Conservation (phyloP, 805 yeast species). For the Myxozyma monticola region DNA sequence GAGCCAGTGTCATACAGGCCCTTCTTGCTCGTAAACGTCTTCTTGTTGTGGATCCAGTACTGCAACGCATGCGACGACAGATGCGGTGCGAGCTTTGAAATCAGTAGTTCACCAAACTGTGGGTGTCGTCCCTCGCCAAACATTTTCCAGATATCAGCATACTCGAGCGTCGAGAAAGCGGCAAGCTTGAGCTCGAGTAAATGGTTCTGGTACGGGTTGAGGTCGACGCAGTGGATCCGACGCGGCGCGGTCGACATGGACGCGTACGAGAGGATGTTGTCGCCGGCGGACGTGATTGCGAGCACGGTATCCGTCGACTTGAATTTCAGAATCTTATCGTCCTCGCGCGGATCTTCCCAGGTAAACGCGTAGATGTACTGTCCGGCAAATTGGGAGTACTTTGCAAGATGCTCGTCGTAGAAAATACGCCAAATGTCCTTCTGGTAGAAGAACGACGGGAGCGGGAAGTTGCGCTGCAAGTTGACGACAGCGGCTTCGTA, state of each 20-base stretch:
- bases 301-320: conserved; percentile 66
- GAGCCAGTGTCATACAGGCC: conserved; percentile 83
- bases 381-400: conserved; percentile 68
- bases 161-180: conserved; percentile 56
- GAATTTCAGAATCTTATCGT: conserved; percentile 63
- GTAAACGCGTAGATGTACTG: conserved; percentile 86
- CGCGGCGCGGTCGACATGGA: conserved; percentile 69
- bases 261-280: conserved; percentile 74
- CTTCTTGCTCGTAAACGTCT: conserved; percentile 56
- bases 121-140: conserved; percentile 73
- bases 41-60: conserved; percentile 71
- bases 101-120: conserved; percentile 52
- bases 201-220: conserved; percentile 82
- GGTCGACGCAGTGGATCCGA: conserved; percentile 79
- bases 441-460: conserved; percentile 79
- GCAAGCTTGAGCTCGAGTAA: conserved; percentile 77
- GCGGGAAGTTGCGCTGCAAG: conserved; percentile 65
- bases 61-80: conserved; percentile 79
- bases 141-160: conserved; percentile 67
- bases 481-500: conserved; percentile 73
- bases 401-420: conserved; percentile 68
- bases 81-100: conserved; percentile 61
- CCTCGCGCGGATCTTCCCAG: conserved; percentile 90
- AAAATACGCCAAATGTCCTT: conserved; percentile 75
- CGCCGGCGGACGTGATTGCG: conserved; percentile 87